These are phyloP conservation scores for Helianthus annuus DNA, from an alignment of 129 eudicot genomes.

Conservation along the genomic window HanXRQr2.0-SUNRISE NC_035433.2:138433121-138433620, in stretches of 20 bases:
- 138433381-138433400: conserved; percentile 23
- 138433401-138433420: not conserved
- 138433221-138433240: conserved; percentile 45
- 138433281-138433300: conserved; percentile 42
- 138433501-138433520: not conserved
- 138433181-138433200: conserved; percentile 71
- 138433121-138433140: conserved; percentile 53
- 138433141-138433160: conserved; percentile 42
- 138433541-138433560: too few relatives aligned
- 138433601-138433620: too few relatives aligned
- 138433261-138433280: conserved; percentile 43
- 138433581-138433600: too few relatives aligned
- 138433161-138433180: conserved; percentile 85
- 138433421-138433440: not conserved
- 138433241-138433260: conserved; percentile 63
- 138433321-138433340: conserved; percentile 21
- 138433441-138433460: not conserved
- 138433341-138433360: conserved; percentile 12
- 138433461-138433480: not conserved
- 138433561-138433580: too few relatives aligned
- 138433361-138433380: conserved; percentile 10
- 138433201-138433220: conserved; percentile 52
- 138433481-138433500: not conserved
- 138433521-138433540: too few relatives aligned
- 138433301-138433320: conserved; percentile 26